A percentile compares a stretch with the other conserved stretches of the same genome.
Conservation (phyloP, 352 stramenopile genomes). For the Phytopythium montanum region DNA sequence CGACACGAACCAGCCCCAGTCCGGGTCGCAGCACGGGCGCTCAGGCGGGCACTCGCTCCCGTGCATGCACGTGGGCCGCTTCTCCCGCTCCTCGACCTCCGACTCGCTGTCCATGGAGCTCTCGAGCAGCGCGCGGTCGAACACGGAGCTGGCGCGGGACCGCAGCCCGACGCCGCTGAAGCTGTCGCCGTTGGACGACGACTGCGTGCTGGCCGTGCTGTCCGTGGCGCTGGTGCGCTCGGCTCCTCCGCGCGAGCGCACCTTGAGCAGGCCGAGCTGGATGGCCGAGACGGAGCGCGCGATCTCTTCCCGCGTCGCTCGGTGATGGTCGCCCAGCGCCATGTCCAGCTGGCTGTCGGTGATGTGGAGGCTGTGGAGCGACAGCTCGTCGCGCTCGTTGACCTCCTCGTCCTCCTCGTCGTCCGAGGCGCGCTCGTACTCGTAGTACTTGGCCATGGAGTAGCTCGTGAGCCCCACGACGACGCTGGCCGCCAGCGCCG, state of each 20-base stretch:
- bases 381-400: constrained; percentile 19
- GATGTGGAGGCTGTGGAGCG: constrained; percentile 2
- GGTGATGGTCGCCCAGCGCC: background rate
- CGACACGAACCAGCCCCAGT: constrained; percentile 70
- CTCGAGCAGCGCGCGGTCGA: constrained; percentile 31
- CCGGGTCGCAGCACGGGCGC: constrained; percentile 40
- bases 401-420: constrained; percentile 23
- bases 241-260: constrained; percentile 13
- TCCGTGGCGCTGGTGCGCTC: constrained; percentile 16
- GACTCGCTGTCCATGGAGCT: constrained; percentile 12
- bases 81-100: constrained; percentile 14
- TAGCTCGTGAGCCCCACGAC: constrained; percentile 67
- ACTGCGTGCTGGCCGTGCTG: constrained; percentile 26
- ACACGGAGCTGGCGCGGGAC: constrained; percentile 33
- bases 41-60: constrained; percentile 25
- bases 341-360: constrained; percentile 9
- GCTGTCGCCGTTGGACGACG: constrained; percentile 19
- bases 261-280: constrained; percentile 37
- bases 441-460: constrained; percentile 67
- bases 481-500: constrained; percentile 53
- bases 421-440: constrained; percentile 25
- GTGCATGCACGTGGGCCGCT: constrained; percentile 25
- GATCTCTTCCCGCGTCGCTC: constrained; percentile 39
- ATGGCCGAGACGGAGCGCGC: constrained; percentile 43
- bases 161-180: constrained; percentile 17